Evolutionary conservation across 2,329 filamentous ascomycete species (phyloP).

Genomic region (Microdochium nivale): DNA sequence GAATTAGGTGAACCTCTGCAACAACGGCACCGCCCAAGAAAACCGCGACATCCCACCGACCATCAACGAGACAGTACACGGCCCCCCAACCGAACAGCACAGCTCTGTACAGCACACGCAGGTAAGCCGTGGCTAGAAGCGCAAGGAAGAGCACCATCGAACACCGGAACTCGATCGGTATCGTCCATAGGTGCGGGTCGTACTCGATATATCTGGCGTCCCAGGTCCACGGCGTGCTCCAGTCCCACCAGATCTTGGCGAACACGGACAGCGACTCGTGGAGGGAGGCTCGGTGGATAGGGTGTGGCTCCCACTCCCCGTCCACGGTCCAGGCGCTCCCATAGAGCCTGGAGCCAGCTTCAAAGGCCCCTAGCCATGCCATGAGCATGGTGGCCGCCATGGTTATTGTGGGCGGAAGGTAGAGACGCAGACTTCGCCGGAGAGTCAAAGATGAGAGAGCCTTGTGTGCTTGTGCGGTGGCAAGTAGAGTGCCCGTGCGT

Average conservation of each 20-base stretch:
- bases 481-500: slow-evolving; percentile 24
- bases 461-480: slow-evolving; percentile 22
- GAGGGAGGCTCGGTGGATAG: slow-evolving; percentile 24
- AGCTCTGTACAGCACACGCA: slow-evolving; percentile 33
- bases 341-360: slow-evolving; percentile 37
- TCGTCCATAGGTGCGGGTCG: slow-evolving; percentile 54
- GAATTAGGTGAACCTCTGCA: slow-evolving; percentile 44
- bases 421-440: slow-evolving; percentile 42
- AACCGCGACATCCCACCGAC: slow-evolving; percentile 45
- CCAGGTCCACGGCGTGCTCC: slow-evolving; percentile 44
- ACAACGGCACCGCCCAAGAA: slow-evolving; percentile 46
- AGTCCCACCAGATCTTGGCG: slow-evolving; percentile 36
- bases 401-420: slow-evolving; percentile 39
- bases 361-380: slow-evolving; percentile 36
- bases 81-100: slow-evolving; percentile 30
- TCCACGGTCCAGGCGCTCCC: slow-evolving; percentile 31
- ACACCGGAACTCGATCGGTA: slow-evolving; percentile 51
- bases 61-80: slow-evolving; percentile 35
- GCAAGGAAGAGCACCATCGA: slow-evolving; percentile 49
- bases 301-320: slow-evolving; percentile 41
- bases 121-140: slow-evolving; percentile 38
- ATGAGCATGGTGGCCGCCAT: slow-evolving; percentile 37
- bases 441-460: slow-evolving; percentile 42
- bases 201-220: slow-evolving; percentile 40
- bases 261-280: slow-evolving; percentile 36